Conservation (phyloP, 108 stramenopile species). For the Hondaea fermentalgiana region DNA sequence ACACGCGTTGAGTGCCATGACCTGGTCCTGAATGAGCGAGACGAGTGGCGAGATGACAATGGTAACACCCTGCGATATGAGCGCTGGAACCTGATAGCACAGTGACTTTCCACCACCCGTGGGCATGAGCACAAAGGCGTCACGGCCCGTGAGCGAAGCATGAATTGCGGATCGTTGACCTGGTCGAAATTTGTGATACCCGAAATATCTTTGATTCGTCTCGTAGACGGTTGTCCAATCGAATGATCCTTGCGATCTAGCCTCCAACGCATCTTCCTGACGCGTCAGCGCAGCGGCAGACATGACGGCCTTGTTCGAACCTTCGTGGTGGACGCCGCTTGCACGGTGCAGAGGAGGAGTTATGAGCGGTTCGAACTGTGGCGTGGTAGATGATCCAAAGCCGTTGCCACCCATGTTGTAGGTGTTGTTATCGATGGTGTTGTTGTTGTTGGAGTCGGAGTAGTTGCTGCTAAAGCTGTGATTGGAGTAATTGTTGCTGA, state of each 20-base stretch:
- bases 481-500: no score
- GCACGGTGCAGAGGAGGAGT: background rate
- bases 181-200: constrained; percentile 71
- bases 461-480: no score
- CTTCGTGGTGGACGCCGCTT: background rate
- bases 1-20: constrained; percentile 64
- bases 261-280: background rate
- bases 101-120: constrained; percentile 93
- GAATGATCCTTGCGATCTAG: background rate
- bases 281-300: background rate
- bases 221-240: background rate
- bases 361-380: background rate
- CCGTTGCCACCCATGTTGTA: no score
- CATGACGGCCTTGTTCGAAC: background rate
- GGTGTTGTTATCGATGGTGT: no score
- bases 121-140: constrained; percentile 95
- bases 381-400: background rate
- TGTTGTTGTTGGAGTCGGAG: no score
- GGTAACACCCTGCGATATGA: constrained; percentile 73
- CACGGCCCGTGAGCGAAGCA: constrained; percentile 71
- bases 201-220: constrained; percentile 56
- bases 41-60: constrained; percentile 91
- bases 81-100: constrained; percentile 57
- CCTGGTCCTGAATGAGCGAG: constrained; percentile 96
- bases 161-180: constrained; percentile 82